Evolutionary conservation across 2,329 filamentous ascomycete species (phyloP).

Genomic region (Colletotrichum gigasporum): DNA sequence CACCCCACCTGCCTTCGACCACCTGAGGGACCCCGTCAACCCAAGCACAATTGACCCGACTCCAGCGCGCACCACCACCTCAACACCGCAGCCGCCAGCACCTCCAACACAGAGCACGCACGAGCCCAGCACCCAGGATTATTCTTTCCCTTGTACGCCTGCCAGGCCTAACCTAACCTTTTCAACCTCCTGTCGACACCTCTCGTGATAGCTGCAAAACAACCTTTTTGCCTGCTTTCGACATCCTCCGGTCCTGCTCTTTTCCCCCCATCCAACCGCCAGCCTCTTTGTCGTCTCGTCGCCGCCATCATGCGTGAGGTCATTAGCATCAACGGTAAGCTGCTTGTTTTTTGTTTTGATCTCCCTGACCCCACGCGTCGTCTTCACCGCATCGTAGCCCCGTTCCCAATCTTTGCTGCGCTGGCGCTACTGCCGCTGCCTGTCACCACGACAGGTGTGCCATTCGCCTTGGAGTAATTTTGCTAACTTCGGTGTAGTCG

Average conservation of each 20-base stretch:
- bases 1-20: conserved; percentile 20
- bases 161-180: conserved; percentile 22
- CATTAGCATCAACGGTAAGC: conserved; percentile 97
- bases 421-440: conserved; percentile 32
- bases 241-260: conserved; percentile 13
- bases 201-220: conserved; percentile 31
- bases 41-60: too few relatives aligned
- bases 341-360: conserved; percentile 37
- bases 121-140: conserved; percentile 25
- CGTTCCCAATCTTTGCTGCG: conserved; percentile 25
- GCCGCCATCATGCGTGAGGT: conserved; percentile 93
- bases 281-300: conserved; percentile 31
- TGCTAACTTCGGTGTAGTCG: conserved; percentile 77
- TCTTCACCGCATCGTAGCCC: conserved; percentile 55
- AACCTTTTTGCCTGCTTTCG: conserved; percentile 20
- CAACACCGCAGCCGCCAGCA: conserved; percentile 6
- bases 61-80: background rate
- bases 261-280: conserved; percentile 34
- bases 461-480: conserved; percentile 13
- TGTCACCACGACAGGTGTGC: conserved; percentile 28
- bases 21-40: conserved; percentile 24
- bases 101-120: conserved; percentile 20
- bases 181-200: conserved; percentile 31
- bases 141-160: conserved; percentile 29
- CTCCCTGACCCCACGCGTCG: conserved; percentile 47